These are phyloP conservation scores for Citropsis articulata DNA, from an alignment of 345 rosid genomes.

Conservation along the genomic window DNA sequence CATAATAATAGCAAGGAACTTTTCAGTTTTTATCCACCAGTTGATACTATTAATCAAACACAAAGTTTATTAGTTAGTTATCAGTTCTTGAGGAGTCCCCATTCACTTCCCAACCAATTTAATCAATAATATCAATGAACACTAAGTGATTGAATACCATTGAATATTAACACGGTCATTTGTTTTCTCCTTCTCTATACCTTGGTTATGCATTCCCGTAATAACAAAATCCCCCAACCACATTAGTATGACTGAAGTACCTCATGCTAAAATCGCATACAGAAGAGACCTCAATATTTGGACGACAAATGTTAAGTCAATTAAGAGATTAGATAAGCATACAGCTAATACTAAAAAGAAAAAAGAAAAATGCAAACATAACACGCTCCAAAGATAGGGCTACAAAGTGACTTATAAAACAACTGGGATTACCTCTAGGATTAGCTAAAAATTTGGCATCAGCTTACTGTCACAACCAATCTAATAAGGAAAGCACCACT, in stretches of 20 bases:
- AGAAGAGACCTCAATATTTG: no score
- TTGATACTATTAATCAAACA: background rate
- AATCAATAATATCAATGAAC: background rate
- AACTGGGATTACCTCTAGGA: no score
- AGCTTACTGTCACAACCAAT: background rate
- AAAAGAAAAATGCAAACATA: no score
- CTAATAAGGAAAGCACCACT: background rate
- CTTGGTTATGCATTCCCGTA: background rate
- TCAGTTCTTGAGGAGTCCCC: background rate
- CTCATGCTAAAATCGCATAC: no score
- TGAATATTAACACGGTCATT: background rate
- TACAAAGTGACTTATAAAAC: no score
- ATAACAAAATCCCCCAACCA: background rate
- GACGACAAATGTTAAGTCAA: no score
- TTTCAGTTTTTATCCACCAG: background rate
- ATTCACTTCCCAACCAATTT: background rate
- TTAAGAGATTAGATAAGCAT: no score
- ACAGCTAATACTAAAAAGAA: no score
- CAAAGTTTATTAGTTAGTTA: background rate
- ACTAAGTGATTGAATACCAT: no score
- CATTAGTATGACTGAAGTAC: no score
- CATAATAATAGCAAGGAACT: background rate
- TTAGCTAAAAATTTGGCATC: background rate
- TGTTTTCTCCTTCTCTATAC: background rate
- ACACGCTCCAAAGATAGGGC: no score